Evolutionary conservation across 2,329 filamentous ascomycete genomes (phyloP).

Genomic region (Phyllosticta ampelicida): DNA sequence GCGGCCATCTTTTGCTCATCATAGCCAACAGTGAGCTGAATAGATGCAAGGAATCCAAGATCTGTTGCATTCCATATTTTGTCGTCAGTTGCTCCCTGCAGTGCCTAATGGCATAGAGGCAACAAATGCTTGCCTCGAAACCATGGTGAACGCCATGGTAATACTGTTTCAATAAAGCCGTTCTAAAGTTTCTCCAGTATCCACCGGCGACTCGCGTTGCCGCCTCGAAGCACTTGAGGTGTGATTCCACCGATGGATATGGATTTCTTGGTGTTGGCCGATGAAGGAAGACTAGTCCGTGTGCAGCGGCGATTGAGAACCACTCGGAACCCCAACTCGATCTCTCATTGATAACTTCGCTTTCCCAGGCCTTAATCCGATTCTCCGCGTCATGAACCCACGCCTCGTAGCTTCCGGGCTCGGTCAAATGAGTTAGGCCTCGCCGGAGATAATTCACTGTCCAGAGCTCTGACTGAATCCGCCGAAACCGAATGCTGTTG

Average conservation of each 20-base stretch:
- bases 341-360: neutral
- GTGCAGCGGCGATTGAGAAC: constrained; percentile 4
- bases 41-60: constrained; percentile 8
- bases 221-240: constrained; percentile 7
- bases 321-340: neutral
- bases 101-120: constrained; percentile 6
- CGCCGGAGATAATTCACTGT: constrained; percentile 8
- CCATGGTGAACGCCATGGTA: constrained; percentile 9
- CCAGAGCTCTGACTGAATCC: constrained; percentile 10
- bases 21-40: constrained; percentile 6
- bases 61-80: constrained; percentile 1
- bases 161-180: constrained; percentile 6
- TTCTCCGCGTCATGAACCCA: constrained; percentile 5
- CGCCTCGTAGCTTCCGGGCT: constrained; percentile 4
- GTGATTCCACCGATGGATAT: neutral
- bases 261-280: constrained; percentile 7
- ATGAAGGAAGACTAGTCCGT: constrained; percentile 8
- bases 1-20: constrained; percentile 9
- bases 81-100: constrained; percentile 7
- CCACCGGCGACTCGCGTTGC: constrained; percentile 5
- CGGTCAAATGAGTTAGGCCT: neutral
- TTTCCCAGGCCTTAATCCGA: constrained; percentile 1
- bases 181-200: constrained; percentile 4
- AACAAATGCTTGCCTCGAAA: constrained; percentile 8
- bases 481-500: constrained; percentile 4